phyloP scores from a whole-genome alignment of 169 alveolate species.

The Eimeria falciformis region DNA sequence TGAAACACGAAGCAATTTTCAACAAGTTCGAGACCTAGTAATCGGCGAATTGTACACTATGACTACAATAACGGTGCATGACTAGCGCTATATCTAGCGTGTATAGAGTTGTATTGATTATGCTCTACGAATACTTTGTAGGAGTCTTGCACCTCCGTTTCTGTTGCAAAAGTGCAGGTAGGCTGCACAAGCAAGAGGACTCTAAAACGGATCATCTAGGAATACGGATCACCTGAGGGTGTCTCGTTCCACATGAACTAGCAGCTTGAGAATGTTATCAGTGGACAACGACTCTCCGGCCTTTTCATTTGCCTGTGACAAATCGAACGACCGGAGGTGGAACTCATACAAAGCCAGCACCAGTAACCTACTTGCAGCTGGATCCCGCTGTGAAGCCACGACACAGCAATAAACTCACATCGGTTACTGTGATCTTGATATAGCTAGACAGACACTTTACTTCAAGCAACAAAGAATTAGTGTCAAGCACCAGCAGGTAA shows the following conservation, averaged over 20 bases:
- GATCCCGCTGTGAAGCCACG: not conserved
- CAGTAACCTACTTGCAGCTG: slow-evolving; percentile 1
- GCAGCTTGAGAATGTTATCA: not conserved
- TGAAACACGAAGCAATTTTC: not conserved
- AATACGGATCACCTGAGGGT: slow-evolving; percentile 33
- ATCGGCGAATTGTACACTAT: not conserved
- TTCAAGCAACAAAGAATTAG: no score
- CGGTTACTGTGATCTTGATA: no score
- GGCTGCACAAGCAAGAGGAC: no score
- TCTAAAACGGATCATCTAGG: no score
- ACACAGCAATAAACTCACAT: no score
- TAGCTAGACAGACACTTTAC: no score
- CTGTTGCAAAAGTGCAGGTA: no score
- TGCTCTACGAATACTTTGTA: no score
- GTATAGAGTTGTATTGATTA: no score
- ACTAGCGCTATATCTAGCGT: not conserved
- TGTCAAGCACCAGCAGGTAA: no score
- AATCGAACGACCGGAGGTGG: not conserved
- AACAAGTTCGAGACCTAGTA: not conserved
- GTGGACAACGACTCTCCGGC: slow-evolving; percentile 35
- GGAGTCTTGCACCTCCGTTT: no score
- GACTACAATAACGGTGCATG: not conserved
- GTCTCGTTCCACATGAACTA: slow-evolving; percentile 52
- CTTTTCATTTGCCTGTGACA: not conserved
- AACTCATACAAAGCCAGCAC: not conserved